Base-by-base conservation (phyloP, 164 flowering plant genomes). In the Magnolia changhungtana region DNA sequence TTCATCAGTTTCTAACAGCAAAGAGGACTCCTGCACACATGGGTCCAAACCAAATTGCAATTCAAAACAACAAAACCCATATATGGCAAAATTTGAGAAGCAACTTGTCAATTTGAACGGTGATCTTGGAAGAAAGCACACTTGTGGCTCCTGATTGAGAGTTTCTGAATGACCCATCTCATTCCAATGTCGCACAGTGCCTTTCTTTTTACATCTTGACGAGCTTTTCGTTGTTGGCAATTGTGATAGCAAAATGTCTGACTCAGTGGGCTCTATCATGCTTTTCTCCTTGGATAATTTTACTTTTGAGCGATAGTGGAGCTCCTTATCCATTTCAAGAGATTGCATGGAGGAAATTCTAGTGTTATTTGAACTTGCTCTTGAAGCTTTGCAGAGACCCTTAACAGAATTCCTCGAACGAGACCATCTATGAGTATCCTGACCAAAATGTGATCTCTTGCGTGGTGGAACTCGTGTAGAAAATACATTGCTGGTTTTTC, bases 401-500 rank as follows among this genome's bases (percentile, higher is more conserved):
- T 85, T 86, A 9, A 74, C 58, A 65, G 78, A 31, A 69, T 81
- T 84, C 71, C 74, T 77, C 5, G 86, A 68, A 73, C 13, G 61
- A 70, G 86, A 80, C 20, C 67, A 51, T 71, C 81, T 90, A 80
- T 74, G 81, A 86, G 82, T 77, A 76, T 75, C 83, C 65, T 81
- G 70, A 65, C 77, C 73, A 77, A 85, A 84, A 31, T 85, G 83
- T 67, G 91, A 87, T 77, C 93, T 83, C 64, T 77, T 83, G 16
- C 88, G 91, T 79, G 92, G 91, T 21, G 92, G 87, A 73, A 85
- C 88, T 64, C 88, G 73, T 58, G 78, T 66, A 72, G 84, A 74
- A 14, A 74, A 61, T 52, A 78, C 78, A 64, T 81, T 89, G 79
- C 76, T 69, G 66, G 65, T 78, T 77, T 81, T n/a, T n/a, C n/a